Evolutionary conservation across 768 basidiomycete genomes (phyloP).

Genomic region (Mycena amicta): DNA sequence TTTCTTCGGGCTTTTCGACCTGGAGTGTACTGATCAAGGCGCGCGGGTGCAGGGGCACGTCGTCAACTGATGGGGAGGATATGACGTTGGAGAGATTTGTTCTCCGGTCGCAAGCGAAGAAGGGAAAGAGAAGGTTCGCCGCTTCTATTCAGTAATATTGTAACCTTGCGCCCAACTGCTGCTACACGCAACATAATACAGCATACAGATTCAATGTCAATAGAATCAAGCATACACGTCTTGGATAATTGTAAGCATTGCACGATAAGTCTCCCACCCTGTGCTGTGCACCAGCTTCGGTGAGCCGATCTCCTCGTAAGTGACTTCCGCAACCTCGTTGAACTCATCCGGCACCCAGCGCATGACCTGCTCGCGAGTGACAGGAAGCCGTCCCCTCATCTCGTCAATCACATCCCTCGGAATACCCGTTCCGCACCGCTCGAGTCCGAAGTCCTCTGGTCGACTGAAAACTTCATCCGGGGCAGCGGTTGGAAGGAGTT

Average conservation of each 20-base stretch:
- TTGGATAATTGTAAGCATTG: background rate
- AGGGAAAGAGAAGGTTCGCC: constrained; percentile 37
- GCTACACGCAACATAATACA: too few species aligned
- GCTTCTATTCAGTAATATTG: too few species aligned
- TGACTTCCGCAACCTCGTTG: background rate
- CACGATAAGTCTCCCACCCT: constrained; percentile 9
- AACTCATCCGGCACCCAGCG: constrained; percentile 9
- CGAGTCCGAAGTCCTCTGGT: constrained; percentile 12
- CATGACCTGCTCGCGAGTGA: constrained; percentile 4
- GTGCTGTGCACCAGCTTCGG: background rate
- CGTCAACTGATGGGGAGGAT: too few species aligned
- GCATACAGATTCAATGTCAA: too few species aligned
- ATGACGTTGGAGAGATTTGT: too few species aligned
- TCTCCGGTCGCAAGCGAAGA: constrained; percentile 17
- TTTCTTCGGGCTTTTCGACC: constrained; percentile 16
- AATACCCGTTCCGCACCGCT: constrained; percentile 14
- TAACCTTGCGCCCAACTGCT: too few species aligned
- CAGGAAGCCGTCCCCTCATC: constrained; percentile 4
- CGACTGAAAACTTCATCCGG: constrained; percentile 8
- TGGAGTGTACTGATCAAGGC: too few species aligned
- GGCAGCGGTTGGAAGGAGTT: constrained; percentile 25
- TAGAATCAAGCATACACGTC: too few species aligned
- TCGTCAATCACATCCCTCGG: constrained; percentile 11
- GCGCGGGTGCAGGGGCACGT: too few species aligned
- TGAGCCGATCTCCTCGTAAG: constrained; percentile 2